Evolutionary conservation across 176 grass and related monocot genomes (phyloP), one percentile per base, ranked within the genome.

Genomic region (Carex pumila): DNA sequence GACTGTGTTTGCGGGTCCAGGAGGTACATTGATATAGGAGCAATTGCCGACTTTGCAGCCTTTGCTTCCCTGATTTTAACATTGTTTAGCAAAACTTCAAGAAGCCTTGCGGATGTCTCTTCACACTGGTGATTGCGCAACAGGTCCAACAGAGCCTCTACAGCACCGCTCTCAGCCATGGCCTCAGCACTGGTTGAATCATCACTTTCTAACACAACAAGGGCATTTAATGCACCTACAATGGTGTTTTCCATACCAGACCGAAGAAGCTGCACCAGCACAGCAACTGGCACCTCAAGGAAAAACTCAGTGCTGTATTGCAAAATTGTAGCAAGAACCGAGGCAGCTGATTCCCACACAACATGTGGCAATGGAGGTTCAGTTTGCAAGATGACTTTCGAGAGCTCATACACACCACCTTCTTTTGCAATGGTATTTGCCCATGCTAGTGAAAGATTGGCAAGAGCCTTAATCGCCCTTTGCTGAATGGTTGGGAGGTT

Each of bases 381-480:
- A 81, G 88, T 82, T 87, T 99, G 97, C 83, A 99, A 83, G 82
- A 99, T 71, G 43, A 96, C 97, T 87, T 99, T 99, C 17, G 97
- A 99, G 72, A 99, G 72, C 85, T 99, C 93, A 84, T 94, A 93
- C 65, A 99, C 97, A 79, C 97, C 97, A 64, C 97, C 93, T 84
- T 96, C 93, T 84, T 99, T 99, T 47, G 97, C 97, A 86, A 99
- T 96, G 66, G 97, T 92, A 89, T 99, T 99, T 89, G 97, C 91
- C 93, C 97, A 99, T 70, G 90, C 88, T 86, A 99, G 85, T 75
- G 91, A 86, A 89, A 99, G 89, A 67, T 91, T 96, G 64, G 91
- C 88, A 68, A 99, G 97, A 61, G 91, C 93, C 87, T 99, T 99
- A 89, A 99, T 96, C 61, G 97, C 91, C 85, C 91, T 95, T 85